Base-by-base conservation (phyloP, 192 early-diverging fungal species). In the Coemansia reversa region DNA sequence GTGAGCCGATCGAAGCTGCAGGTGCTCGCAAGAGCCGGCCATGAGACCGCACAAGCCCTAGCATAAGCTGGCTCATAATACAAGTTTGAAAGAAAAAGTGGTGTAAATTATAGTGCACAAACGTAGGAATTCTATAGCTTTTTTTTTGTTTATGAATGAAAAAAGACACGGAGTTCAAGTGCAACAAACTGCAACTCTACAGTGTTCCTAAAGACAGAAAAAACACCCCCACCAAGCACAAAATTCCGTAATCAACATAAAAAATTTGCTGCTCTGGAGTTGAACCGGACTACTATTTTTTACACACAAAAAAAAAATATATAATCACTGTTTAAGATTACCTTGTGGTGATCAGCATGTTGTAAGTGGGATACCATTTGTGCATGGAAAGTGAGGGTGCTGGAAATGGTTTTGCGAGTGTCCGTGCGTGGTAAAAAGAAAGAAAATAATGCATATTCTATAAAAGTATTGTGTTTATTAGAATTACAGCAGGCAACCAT, bases 1-100 rank as follows among this genome's bases (percentile, higher is more conserved):
- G 47, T 45, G 12, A 16, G 39, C 39, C 16, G 39, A 45, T 45
- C 39, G 18, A 24, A 16, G 28, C 45, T 55, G 55, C 57, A 28
- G 45, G 30, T 6, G n/a, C 22, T 48, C 19, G 67, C 29, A 45
- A 47, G 25, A 32, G 51, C 47, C 54, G 19, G 45, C 39, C 39
- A 16, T 30, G 45, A n/a, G 72, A 59, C 39, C 55, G 67, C 8
- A 63, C 24, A 12, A 65, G 53, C 33, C 68, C 16, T 7, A 74
- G 61, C 42, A 69, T 28, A 51, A 74, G 57, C 65, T 74, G 77
- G 65, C 72, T 71, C 77, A 79, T 79, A 12, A 24, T 59, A 53
- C 23, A 35, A 55, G 19, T 19, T 8, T 45, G 3, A 16, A 16
- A 45, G 14, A 45, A 27, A 27, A 27, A 3, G 27, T 27, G 27